phyloP scores from a whole-genome alignment of 2,329 filamentous ascomycete species.

The Phyllosticta citriasiana region DNA sequence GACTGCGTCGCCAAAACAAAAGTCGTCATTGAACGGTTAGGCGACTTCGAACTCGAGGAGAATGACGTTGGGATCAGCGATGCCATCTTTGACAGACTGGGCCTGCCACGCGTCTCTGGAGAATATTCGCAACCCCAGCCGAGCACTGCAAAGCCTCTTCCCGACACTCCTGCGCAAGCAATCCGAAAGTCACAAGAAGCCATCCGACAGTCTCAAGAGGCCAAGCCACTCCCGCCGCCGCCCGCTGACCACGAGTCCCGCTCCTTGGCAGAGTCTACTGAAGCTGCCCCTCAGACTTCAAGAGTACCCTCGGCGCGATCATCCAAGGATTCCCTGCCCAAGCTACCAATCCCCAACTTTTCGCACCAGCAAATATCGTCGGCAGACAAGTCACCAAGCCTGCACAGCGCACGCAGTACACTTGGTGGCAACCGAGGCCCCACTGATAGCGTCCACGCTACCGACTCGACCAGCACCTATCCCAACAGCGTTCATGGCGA shows the following conservation, averaged over 20 bases:
- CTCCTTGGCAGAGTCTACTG: not conserved
- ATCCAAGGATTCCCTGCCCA: slow-evolving; percentile 39
- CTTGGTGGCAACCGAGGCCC: slow-evolving; percentile 16
- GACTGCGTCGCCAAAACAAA: slow-evolving; percentile 86
- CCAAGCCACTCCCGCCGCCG: slow-evolving; percentile 8
- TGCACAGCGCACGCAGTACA: slow-evolving; percentile 12
- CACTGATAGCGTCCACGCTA: slow-evolving; percentile 59
- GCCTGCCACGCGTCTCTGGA: slow-evolving; percentile 10
- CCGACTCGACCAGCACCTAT: slow-evolving; percentile 70
- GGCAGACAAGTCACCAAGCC: slow-evolving; percentile 9
- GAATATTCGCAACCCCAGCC: slow-evolving; percentile 23
- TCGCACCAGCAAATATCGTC: slow-evolving; percentile 15
- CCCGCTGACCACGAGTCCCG: not conserved
- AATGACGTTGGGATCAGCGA: slow-evolving; percentile 36
- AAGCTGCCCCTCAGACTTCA: not conserved
- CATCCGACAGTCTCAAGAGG: not conserved
- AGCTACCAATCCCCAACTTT: slow-evolving; percentile 20
- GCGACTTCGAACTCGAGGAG: slow-evolving; percentile 73
- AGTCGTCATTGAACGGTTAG: slow-evolving; percentile 74
- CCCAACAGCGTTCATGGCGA: slow-evolving; percentile 65
- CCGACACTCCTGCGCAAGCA: slow-evolving; percentile 46
- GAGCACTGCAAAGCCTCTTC: slow-evolving; percentile 57
- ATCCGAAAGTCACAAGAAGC: not conserved
- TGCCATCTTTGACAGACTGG: slow-evolving; percentile 24
- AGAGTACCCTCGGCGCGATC: slow-evolving; percentile 23